These are phyloP conservation scores for Boeremia lycopersici DNA, from an alignment of 2,329 filamentous ascomycete genomes.

Conservation along the genomic window DNA sequence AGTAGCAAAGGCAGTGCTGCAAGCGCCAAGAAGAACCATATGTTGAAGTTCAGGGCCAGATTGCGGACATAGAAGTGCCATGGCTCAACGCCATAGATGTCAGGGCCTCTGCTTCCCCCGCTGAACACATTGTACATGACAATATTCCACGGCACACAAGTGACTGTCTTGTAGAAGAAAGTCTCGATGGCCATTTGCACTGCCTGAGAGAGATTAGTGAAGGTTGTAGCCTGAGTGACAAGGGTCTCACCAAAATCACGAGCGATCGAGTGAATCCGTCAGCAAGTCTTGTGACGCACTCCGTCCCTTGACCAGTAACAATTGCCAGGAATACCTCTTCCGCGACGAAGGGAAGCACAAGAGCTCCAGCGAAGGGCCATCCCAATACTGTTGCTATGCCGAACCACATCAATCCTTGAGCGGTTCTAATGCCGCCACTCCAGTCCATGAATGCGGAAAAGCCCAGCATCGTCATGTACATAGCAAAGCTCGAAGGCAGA, in stretches of 20 bases:
- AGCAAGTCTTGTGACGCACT: constrained; percentile 65
- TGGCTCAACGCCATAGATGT: constrained; percentile 93
- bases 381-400: constrained; percentile 83
- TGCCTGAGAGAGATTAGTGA: constrained; percentile 54
- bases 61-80: constrained; percentile 98
- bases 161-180: constrained; percentile 82
- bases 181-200: constrained; percentile 75
- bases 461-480: constrained; percentile 90
- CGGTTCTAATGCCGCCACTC: constrained; percentile 77
- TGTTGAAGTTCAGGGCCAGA: constrained; percentile 88
- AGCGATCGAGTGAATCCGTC: constrained; percentile 72
- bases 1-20: constrained; percentile 75
- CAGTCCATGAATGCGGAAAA: constrained; percentile 90
- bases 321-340: constrained; percentile 71
- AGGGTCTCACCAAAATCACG: constrained; percentile 68
- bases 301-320: constrained; percentile 63
- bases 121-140: constrained; percentile 95
- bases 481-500: constrained; percentile 92
- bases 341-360: constrained; percentile 78
- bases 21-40: constrained; percentile 87
- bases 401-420: constrained; percentile 88
- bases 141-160: constrained; percentile 87
- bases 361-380: constrained; percentile 90
- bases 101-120: constrained; percentile 74
- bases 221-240: not conserved